These are phyloP conservation scores for Thamnidium elegans DNA, from an alignment of 192 early-diverging fungal genomes.

Conservation along the genomic window DNA sequence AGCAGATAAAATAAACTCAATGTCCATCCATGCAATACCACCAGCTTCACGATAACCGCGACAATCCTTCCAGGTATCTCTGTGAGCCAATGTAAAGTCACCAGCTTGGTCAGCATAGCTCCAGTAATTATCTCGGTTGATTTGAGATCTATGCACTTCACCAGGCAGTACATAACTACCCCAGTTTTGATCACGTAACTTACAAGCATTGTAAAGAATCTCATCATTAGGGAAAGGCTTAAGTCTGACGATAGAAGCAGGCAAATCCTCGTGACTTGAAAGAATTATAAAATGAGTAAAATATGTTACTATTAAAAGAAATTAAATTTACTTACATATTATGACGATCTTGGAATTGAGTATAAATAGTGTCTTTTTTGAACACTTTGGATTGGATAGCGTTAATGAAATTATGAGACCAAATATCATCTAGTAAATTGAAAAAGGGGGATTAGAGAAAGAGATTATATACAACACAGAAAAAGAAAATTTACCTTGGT, in stretches of 20 bases:
- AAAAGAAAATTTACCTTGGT: conserved; percentile 23
- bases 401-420: conserved; percentile 33
- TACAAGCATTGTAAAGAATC: conserved; percentile 23
- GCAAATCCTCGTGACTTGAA: conserved; percentile 19
- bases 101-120: conserved; percentile 27
- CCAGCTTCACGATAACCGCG: conserved; percentile 27
- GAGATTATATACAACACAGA: too few relatives aligned
- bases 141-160: not conserved
- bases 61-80: conserved; percentile 23
- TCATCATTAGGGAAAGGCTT: conserved; percentile 25
- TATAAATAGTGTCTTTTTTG: conserved; percentile 22
- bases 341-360: conserved; percentile 30
- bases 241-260: conserved; percentile 18
- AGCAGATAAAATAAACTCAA: conserved; percentile 31
- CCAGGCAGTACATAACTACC: conserved; percentile 17
- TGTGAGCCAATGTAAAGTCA: conserved; percentile 30
- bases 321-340: conserved; percentile 26
- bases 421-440: conserved; percentile 27
- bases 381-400: conserved; percentile 23
- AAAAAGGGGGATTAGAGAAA: too few relatives aligned
- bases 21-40: conserved; percentile 30
- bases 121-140: conserved; percentile 16
- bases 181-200: conserved; percentile 18
- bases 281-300: not conserved
- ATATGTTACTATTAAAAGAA: not conserved